Evolutionary conservation across 2,329 filamentous ascomycete genomes (phyloP), one percentile per base, ranked within the genome.

Genomic region (Hypoxylon sp.): DNA sequence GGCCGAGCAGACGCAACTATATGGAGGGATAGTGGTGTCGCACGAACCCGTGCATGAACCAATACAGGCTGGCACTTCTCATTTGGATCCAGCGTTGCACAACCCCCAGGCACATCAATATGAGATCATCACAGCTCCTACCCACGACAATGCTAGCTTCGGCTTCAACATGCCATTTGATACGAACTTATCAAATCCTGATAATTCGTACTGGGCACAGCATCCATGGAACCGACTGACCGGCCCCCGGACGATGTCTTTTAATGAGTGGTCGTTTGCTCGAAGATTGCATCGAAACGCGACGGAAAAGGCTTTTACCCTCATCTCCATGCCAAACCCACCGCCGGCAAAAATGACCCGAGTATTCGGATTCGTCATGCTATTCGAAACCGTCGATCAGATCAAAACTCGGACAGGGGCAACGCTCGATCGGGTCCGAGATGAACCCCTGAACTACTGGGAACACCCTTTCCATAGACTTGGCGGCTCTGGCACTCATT

Each of bases 401-500:
- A 82, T 85, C 44, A 54, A 78, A 19, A 55, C 67, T 12, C 73
- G 76, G 9, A 66, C 78, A 9, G 67, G 49, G 11, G 56, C 59
- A 7, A 62, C 66, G 3, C 62, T 81, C 9, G 64, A 58, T 7
- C 65, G 62, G 15, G 61, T 60, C 9, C 50, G 61, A 6, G 58
- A 69, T 16, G 71, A 78, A 57, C 72, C 79, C 0, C 71, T 91
- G 1, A 78, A 83, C 47, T 72, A 81, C 44, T 86, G 80, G 75
- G 72, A 75, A 3, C 76, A 79, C 4, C 86, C 88, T 0, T 86
- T 88, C 43, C 77, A 85, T 20, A 77, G 85, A 55, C 73, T 91
- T 20, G 88, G 88, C 1, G 86, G 86, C 2, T 79, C 86, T 0
- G 88, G 88, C 0, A 86, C 83, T 0, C 87, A 87, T 63, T 89